Evolutionary conservation across 2,329 filamentous ascomycete species (phyloP).

Genomic region (Ophiostoma populinum): DNA sequence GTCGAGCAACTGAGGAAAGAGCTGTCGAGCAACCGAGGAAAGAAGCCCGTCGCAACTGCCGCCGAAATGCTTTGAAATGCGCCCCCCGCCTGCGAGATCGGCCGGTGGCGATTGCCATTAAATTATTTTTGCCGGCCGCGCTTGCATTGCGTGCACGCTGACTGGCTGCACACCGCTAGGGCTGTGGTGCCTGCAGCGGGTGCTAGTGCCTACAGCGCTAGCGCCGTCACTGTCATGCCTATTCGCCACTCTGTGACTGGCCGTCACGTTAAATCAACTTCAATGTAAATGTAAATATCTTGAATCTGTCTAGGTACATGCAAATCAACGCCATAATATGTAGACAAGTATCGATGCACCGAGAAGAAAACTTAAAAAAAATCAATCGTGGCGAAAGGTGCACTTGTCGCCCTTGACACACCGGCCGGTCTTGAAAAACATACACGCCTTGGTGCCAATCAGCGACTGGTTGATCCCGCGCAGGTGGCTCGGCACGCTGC

Average conservation of each 20-base stretch:
- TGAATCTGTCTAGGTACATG: too few species aligned
- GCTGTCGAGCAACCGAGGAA: neutral
- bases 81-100: conserved; percentile 12
- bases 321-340: too few species aligned
- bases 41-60: neutral
- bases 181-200: too few species aligned
- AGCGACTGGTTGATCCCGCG: conserved; percentile 36
- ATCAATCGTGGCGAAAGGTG: conserved; percentile 50
- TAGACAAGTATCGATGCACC: too few species aligned
- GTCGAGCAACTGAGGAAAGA: neutral
- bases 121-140: neutral
- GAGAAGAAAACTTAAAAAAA: conserved; percentile 1
- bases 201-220: too few species aligned
- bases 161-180: conserved; percentile 8
- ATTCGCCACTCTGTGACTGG: too few species aligned
- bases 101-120: conserved; percentile 7
- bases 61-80: too few species aligned
- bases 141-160: conserved; percentile 3
- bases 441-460: conserved; percentile 50
- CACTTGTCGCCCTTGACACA: conserved; percentile 59
- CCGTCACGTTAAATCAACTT: too few species aligned
- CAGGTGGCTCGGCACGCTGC: conserved; percentile 17
- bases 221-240: too few species aligned
- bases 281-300: too few species aligned
- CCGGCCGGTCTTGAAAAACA: conserved; percentile 53